Evolutionary conservation across 768 basidiomycete genomes (phyloP), one percentile per base, ranked within the genome.

Genomic region (Hericium coralloides): DNA sequence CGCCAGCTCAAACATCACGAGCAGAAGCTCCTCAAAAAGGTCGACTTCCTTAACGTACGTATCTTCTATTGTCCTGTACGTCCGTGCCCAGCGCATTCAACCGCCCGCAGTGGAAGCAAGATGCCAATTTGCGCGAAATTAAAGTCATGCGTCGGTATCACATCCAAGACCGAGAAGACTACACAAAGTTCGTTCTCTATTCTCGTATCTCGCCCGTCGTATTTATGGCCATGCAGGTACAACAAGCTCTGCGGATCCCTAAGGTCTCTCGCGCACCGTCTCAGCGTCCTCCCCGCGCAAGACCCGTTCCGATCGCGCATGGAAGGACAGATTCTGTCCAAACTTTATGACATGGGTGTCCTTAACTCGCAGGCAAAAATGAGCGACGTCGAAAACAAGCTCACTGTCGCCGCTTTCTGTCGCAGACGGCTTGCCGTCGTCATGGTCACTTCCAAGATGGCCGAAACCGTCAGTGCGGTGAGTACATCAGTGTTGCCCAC

Each of bases 311-410:
- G 95, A 18, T 60, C 83, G 4, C 81, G 85, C 56, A 91, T 90
- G 83, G 89, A 99, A 72, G 82, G 73, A 47, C 86, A 91, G 64
- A 76, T 98, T 20, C 82, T 99, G 54, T 87, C 90, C 59, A 98
- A 98, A 70, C 82, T 98, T 59, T 99, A 98, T 73, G 97, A 99
- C 72, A 91, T 95, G 78, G 97, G 95, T 57, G 83, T 98, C 55
- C 79, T 99, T 58, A 90, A 88, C 68, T 76, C 89, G 9, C 74
- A 85, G 15, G 85, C 92, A 36, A 97, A 97, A 68, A 82, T 98
- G 61, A 90, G 87, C 64, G 95, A 99, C 67, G 79, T 98, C 51
- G 93, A 98, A 65, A 84, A 85, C 74, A 97, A 92, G 70, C 83
- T 99, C 58, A 93, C 95, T 23, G 97, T 98, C 56, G 85, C 94